phyloP scores from a whole-genome alignment of 768 basidiomycete species.

The Lanmaoa rubissima region DNA sequence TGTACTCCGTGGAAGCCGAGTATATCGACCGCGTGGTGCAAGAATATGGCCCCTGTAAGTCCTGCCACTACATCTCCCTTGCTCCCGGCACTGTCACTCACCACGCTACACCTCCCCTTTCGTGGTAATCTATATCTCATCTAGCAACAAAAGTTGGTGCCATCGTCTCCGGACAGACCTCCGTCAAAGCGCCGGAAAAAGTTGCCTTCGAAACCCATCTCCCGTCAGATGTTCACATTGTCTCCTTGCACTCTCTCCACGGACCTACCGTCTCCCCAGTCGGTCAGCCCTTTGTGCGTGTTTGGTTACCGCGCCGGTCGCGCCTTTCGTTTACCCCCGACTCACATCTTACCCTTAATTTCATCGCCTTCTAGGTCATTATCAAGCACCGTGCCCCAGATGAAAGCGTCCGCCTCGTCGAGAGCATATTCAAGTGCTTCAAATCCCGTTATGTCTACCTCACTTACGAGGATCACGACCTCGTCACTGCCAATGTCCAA shows the following conservation, averaged over 20 bases:
- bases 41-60: conserved; percentile 88
- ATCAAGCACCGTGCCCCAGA: conserved; percentile 83
- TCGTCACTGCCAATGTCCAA: conserved; percentile 96
- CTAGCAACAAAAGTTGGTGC: conserved; percentile 90
- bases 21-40: conserved; percentile 79
- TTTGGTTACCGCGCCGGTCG: not conserved
- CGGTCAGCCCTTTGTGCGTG: conserved; percentile 84
- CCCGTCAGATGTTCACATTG: conserved; percentile 81
- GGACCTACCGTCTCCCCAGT: conserved; percentile 86
- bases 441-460: conserved; percentile 86
- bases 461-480: conserved; percentile 95
- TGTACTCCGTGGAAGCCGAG: conserved; percentile 95
- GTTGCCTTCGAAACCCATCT: conserved; percentile 86
- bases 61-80: not conserved
- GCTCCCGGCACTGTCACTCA: not conserved
- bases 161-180: conserved; percentile 93
- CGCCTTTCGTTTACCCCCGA: not conserved
- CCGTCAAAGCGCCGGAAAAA: conserved; percentile 93
- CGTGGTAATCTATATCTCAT: not conserved
- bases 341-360: not conserved
- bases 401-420: conserved; percentile 72
- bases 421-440: conserved; percentile 77
- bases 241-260: conserved; percentile 93
- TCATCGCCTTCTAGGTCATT: conserved; percentile 57
- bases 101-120: not conserved